A percentile compares a stretch with the other conserved stretches of the same genome.
Conservation (phyloP, 805 yeast species). For the Metschnikowia bowlesiae region DNA sequence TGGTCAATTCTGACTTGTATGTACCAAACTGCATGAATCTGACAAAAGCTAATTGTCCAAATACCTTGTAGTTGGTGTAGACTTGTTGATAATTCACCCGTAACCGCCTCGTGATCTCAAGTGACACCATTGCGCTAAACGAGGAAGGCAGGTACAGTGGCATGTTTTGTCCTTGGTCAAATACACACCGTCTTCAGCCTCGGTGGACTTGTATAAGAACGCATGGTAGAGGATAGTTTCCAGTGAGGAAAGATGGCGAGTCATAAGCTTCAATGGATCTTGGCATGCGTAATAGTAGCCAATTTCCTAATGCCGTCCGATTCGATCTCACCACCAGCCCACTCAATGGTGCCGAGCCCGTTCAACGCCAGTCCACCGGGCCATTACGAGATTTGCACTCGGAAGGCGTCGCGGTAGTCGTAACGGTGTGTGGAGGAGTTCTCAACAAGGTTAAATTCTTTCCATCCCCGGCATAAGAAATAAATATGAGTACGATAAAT, state of each 20-base stretch:
- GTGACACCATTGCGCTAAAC: too few relatives aligned
- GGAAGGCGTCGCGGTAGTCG: conserved; percentile 68
- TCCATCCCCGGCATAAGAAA: too few relatives aligned
- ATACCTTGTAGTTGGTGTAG: too few relatives aligned
- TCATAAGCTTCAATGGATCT: conserved; percentile 66
- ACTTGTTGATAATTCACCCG: too few relatives aligned
- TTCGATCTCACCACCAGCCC: conserved; percentile 82
- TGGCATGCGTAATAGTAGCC: conserved; percentile 78
- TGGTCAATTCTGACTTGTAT: too few relatives aligned
- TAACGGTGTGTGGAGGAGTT: conserved; percentile 57
- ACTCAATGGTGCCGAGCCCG: conserved; percentile 62
- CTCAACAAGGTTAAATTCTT: conserved; percentile 6
- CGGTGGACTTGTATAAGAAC: conserved; percentile 42
- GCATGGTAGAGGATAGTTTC: conserved; percentile 47
- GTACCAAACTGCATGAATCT: too few relatives aligned
- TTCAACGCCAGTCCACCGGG: conserved; percentile 62
- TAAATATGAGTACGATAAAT: too few relatives aligned
- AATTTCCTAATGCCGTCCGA: conserved; percentile 60
- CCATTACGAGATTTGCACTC: conserved; percentile 72
- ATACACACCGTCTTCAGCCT: conserved; percentile 38
- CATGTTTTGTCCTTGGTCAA: conserved; percentile 61
- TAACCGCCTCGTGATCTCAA: too few relatives aligned
- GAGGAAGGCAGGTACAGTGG: too few relatives aligned
- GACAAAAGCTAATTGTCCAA: too few relatives aligned
- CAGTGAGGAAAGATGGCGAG: conserved; percentile 54